These are phyloP conservation scores for Saturnispora silvae DNA, from an alignment of 805 yeast species.

Conservation along the genomic window DNA sequence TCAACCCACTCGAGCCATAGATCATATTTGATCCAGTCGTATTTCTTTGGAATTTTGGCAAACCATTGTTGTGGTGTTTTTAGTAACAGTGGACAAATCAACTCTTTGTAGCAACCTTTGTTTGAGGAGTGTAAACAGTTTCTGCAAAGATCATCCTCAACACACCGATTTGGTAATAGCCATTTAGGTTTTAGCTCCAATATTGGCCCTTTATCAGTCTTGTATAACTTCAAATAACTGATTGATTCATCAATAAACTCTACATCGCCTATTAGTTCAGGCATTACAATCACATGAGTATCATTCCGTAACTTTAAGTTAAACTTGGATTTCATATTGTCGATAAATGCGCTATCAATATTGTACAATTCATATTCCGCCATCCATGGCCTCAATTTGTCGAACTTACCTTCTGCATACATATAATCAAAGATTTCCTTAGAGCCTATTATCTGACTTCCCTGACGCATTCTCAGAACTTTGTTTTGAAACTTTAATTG, in stretches of 20 bases:
- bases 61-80: no score
- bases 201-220: slow-evolving; percentile 6
- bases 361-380: slow-evolving; percentile 4
- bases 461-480: slow-evolving; percentile 29
- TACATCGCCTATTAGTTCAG: slow-evolving; percentile 14
- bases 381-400: slow-evolving; percentile 12
- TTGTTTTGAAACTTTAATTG: slow-evolving; percentile 25
- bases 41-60: no score
- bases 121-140: no score
- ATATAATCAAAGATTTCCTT: slow-evolving; percentile 32
- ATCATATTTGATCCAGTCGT: no score
- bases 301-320: slow-evolving; percentile 11
- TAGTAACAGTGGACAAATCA: slow-evolving; percentile 34
- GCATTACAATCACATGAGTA: slow-evolving; percentile 20
- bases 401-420: no score
- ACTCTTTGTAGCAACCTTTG: no score
- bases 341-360: background rate
- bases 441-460: slow-evolving; percentile 27
- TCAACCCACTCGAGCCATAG: slow-evolving; percentile 6
- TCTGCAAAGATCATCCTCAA: no score
- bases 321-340: slow-evolving; percentile 4
- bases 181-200: slow-evolving; percentile 46
- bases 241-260: slow-evolving; percentile 5
- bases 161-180: slow-evolving; percentile 17
- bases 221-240: slow-evolving; percentile 18